A percentile compares a stretch with the other conserved stretches of the same genome.
phyloP scores from a whole-genome alignment of 2,329 filamentous ascomycete genomes.

The Xylaria sp. region DNA sequence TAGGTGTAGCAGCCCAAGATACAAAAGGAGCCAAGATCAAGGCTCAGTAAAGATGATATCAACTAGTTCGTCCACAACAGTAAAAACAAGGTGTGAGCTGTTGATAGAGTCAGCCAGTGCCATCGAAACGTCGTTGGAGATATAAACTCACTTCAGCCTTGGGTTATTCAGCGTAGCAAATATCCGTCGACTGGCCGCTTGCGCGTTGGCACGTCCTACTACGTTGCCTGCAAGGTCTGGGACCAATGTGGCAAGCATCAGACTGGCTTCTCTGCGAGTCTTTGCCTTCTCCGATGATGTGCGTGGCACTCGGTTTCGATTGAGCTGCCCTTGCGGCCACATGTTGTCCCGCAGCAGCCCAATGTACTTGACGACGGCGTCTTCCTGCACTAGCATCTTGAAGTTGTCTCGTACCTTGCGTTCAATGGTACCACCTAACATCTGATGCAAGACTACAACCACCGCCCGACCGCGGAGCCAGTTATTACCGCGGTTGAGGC shows the following conservation, averaged over 20 bases:
- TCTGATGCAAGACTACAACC: constrained; percentile 93
- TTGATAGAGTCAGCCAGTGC: constrained; percentile 32
- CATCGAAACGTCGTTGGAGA: background rate
- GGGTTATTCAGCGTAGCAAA: constrained; percentile 92
- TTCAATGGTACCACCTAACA: constrained; percentile 94
- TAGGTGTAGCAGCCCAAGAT: background rate
- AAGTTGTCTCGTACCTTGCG: constrained; percentile 90
- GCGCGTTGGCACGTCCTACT: constrained; percentile 89
- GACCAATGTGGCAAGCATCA: constrained; percentile 87
- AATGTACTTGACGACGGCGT: constrained; percentile 78
- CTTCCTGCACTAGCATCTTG: constrained; percentile 74
- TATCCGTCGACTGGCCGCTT: constrained; percentile 84
- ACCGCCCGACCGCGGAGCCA: constrained; percentile 96
- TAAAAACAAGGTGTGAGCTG: constrained; percentile 72
- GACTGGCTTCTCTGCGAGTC: constrained; percentile 82
- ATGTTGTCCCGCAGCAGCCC: constrained; percentile 73
- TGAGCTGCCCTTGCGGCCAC: constrained; percentile 75
- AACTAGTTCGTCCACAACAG: constrained; percentile 72
- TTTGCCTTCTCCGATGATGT: constrained; percentile 76
- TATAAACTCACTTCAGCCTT: constrained; percentile 75
- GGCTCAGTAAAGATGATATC: constrained; percentile 64
- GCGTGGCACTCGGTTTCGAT: constrained; percentile 58
- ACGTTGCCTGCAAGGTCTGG: constrained; percentile 93
- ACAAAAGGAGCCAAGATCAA: constrained; percentile 25
- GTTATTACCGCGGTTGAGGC: constrained; percentile 92